These are phyloP conservation scores for Blastobotrys peoriensis DNA, from an alignment of 805 yeast species.

Conservation along the genomic window DNA sequence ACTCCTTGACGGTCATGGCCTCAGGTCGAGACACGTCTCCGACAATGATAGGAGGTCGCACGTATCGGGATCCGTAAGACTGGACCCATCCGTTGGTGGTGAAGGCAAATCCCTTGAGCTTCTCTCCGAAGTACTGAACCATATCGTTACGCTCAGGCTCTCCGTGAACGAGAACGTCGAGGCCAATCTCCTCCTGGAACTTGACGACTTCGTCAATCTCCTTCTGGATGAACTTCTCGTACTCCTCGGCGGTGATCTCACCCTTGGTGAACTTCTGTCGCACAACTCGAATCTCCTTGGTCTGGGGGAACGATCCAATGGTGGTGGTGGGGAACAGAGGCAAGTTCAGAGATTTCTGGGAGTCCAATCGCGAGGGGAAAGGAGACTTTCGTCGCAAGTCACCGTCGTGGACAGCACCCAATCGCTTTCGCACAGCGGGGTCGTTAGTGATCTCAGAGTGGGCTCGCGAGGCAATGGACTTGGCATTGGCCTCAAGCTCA, in stretches of 20 bases:
- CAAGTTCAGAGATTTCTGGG: slow-evolving; percentile 86
- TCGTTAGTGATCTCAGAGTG: slow-evolving; percentile 88
- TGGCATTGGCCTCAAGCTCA: slow-evolving; percentile 78
- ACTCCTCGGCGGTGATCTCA: slow-evolving; percentile 87
- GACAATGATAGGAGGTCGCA: slow-evolving; percentile 98
- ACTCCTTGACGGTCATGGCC: slow-evolving; percentile 98
- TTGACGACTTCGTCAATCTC: slow-evolving; percentile 93
- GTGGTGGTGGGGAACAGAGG: slow-evolving; percentile 99
- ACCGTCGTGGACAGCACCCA: slow-evolving; percentile 58
- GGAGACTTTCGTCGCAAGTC: slow-evolving; percentile 76
- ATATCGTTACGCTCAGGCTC: slow-evolving; percentile 99
- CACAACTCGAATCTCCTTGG: slow-evolving; percentile 97
- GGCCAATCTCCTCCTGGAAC: slow-evolving; percentile 99
- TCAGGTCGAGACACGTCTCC: slow-evolving; percentile 99
- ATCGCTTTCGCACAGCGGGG: slow-evolving; percentile 82
- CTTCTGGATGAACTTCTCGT: slow-evolving; percentile 92
- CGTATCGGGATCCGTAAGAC: slow-evolving; percentile 99
- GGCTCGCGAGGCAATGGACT: slow-evolving; percentile 77
- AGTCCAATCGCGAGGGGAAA: slow-evolving; percentile 80
- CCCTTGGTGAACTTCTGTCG: slow-evolving; percentile 99
- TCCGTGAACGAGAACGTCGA: slow-evolving; percentile 98
- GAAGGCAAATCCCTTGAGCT: slow-evolving; percentile 96
- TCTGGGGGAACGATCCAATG: slow-evolving; percentile 99
- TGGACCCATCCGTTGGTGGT: slow-evolving; percentile 99
- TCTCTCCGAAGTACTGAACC: slow-evolving; percentile 99